Conservation (phyloP, 805 yeast genomes). For the Cyberlindnera lachancei region DNA sequence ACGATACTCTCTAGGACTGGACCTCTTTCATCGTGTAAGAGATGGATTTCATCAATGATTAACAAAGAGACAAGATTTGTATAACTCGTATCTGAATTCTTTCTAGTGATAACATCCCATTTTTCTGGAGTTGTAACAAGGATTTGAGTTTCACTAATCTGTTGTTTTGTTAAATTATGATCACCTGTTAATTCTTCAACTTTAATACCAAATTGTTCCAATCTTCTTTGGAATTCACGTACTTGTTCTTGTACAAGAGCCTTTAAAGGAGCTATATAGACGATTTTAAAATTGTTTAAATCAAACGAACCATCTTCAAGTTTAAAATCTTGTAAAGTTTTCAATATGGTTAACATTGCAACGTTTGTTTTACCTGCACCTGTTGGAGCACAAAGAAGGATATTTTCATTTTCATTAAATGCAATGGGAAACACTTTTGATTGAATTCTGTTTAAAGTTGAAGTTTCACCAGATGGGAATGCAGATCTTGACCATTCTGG, state of each 20-base stretch:
- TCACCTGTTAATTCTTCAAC: conserved; percentile 93
- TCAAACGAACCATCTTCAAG: conserved; percentile 42
- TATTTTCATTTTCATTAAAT: conserved; percentile 58
- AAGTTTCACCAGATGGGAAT: conserved; percentile 61
- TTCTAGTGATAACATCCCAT: conserved; percentile 94
- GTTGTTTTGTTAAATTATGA: conserved; percentile 64
- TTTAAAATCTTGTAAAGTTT: conserved; percentile 49
- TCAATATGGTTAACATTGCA: conserved; percentile 76
- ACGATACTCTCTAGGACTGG: conserved; percentile 89
- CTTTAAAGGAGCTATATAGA: conserved; percentile 87
- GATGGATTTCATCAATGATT: conserved; percentile 88
- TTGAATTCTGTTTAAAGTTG: conserved; percentile 72
- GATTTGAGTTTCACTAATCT: conserved; percentile 71
- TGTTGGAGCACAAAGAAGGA: conserved; percentile 92
- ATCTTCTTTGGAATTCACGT: conserved; percentile 69
- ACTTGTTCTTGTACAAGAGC: conserved; percentile 96
- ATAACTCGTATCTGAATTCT: conserved; percentile 58
- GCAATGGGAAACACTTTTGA: conserved; percentile 78
- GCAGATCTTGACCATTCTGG: conserved; percentile 82
- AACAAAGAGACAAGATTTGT: conserved; percentile 58
- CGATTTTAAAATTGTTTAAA: conserved; percentile 58
- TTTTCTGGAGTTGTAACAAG: conserved; percentile 94
- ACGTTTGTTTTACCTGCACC: conserved; percentile 99
- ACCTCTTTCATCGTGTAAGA: conserved; percentile 90
- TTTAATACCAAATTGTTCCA: conserved; percentile 52